Conservation (phyloP, 225 moss, liverwort and hornwort species). For the Polytrichum commune region DNA sequence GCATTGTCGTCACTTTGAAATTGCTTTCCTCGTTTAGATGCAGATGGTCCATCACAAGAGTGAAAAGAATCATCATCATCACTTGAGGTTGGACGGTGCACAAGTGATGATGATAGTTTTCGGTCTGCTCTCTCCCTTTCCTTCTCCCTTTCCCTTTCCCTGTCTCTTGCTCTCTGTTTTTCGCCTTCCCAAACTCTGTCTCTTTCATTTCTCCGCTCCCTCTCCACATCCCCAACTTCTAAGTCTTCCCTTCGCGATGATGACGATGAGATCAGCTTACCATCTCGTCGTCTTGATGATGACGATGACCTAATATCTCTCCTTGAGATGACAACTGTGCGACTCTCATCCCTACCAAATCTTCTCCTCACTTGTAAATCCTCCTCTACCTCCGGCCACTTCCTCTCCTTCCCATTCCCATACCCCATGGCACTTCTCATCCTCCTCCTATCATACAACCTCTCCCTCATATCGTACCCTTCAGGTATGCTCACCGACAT, state of each 20-base stretch:
- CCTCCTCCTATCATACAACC: conserved; percentile 46
- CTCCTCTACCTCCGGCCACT: conserved; percentile 40
- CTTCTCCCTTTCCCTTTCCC: conserved; percentile 35
- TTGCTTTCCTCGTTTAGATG: conserved; percentile 23
- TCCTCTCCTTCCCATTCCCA: conserved; percentile 35
- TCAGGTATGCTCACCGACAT: conserved; percentile 59
- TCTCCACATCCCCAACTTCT: conserved; percentile 28
- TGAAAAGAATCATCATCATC: conserved; percentile 34
- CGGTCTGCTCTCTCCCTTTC: conserved; percentile 38
- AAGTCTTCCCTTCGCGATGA: conserved; percentile 31
- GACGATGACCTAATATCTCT: conserved; percentile 25
- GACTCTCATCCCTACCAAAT: conserved; percentile 43
- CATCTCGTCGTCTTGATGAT: conserved; percentile 40
- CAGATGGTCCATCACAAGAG: conserved; percentile 27
- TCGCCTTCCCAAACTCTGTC: conserved; percentile 30
- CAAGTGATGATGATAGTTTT: conserved; percentile 12
- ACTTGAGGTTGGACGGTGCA: conserved; percentile 38
- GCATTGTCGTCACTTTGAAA: conserved; percentile 32
- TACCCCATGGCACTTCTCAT: conserved; percentile 59
- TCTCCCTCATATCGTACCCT: conserved; percentile 63
- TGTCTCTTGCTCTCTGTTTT: conserved; percentile 26
- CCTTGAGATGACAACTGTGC: conserved; percentile 16
- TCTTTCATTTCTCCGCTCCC: conserved; percentile 22
- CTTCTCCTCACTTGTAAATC: conserved; percentile 36
- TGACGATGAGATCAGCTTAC: conserved; percentile 15